Conservation (phyloP, 768 basidiomycete species). For the Aureoboletus auriporus region DNA sequence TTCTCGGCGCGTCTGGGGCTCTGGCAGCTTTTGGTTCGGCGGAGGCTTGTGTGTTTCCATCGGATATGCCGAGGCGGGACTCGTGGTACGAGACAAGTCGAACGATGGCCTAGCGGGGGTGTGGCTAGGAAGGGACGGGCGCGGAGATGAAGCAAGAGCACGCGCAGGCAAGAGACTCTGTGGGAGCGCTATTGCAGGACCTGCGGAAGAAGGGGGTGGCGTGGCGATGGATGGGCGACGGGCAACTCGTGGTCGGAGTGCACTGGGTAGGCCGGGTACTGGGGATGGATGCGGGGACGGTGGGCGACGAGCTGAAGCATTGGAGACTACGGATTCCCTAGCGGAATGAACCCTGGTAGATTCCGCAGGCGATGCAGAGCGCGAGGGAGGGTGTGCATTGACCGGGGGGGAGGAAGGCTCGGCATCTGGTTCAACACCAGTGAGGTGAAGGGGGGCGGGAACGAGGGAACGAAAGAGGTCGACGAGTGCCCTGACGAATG, state of each 20-base stretch:
- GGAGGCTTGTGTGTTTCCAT: constrained; percentile 22
- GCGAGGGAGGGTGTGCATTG: constrained; percentile 28
- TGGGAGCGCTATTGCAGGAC: constrained; percentile 16
- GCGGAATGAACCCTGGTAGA: constrained; percentile 21
- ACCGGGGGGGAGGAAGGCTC: constrained; percentile 7
- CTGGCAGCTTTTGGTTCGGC: constrained; percentile 30
- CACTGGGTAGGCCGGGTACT: constrained; percentile 22
- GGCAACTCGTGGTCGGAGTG: constrained; percentile 32
- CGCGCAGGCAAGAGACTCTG: constrained; percentile 24
- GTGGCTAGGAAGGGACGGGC: constrained; percentile 11
- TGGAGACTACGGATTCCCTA: constrained; percentile 22
- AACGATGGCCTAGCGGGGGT: constrained; percentile 15
- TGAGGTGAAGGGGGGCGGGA: constrained; percentile 49
- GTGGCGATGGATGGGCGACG: constrained; percentile 46
- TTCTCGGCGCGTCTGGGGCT: constrained; percentile 43
- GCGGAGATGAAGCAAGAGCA: constrained; percentile 22
- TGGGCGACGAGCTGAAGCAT: constrained; percentile 15
- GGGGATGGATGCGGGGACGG: constrained; percentile 17
- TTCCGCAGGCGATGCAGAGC: constrained; percentile 39
- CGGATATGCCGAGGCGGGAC: constrained; percentile 11
- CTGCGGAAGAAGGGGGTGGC: constrained; percentile 28
- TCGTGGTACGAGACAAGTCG: constrained; percentile 16
- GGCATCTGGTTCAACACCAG: constrained; percentile 41
- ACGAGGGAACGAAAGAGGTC: constrained; percentile 53
- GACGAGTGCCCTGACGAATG: constrained; percentile 66